Evolutionary conservation across 257 asterid genomes (phyloP).

Genomic region (Scutellaria minor): DNA sequence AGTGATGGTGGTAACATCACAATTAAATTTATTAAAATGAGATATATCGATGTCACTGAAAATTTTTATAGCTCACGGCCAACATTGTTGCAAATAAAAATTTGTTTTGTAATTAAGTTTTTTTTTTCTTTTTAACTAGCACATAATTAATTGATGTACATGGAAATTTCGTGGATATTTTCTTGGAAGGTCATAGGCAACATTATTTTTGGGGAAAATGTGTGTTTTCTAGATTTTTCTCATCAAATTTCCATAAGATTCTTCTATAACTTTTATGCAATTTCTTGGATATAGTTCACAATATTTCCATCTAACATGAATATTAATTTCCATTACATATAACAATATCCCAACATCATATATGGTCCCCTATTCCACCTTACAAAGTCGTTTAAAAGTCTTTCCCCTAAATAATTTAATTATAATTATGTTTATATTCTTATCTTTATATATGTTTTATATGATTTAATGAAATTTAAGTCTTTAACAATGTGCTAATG

Average conservation of each 20-base stretch:
- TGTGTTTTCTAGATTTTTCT: slow-evolving; percentile 6
- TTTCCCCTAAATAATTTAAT: neutral
- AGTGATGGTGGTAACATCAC: too few relatives aligned
- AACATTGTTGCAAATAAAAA: too few relatives aligned
- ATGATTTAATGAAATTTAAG: neutral
- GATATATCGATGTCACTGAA: too few relatives aligned
- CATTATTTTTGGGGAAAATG: slow-evolving; percentile 14
- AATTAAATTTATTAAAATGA: too few relatives aligned
- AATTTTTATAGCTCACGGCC: too few relatives aligned
- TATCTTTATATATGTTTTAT: too few relatives aligned
- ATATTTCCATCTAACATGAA: slow-evolving; percentile 9
- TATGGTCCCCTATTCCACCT: neutral
- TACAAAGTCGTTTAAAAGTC: neutral
- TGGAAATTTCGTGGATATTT: slow-evolving; percentile 35
- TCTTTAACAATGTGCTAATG: neutral
- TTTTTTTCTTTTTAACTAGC: too few relatives aligned
- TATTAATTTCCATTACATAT: slow-evolving; percentile 14
- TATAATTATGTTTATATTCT: neutral
- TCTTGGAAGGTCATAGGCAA: slow-evolving; percentile 19
- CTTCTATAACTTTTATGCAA: slow-evolving; percentile 19
- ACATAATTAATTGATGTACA: slow-evolving; percentile 3
- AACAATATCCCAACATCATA: neutral
- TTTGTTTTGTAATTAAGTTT: too few relatives aligned
- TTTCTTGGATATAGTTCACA: neutral
- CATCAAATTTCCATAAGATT: slow-evolving; percentile 26